Evolutionary conservation across 345 rosid species (phyloP), one percentile per base, ranked within the genome.

Genomic region (Boechera divaricarpa): DNA sequence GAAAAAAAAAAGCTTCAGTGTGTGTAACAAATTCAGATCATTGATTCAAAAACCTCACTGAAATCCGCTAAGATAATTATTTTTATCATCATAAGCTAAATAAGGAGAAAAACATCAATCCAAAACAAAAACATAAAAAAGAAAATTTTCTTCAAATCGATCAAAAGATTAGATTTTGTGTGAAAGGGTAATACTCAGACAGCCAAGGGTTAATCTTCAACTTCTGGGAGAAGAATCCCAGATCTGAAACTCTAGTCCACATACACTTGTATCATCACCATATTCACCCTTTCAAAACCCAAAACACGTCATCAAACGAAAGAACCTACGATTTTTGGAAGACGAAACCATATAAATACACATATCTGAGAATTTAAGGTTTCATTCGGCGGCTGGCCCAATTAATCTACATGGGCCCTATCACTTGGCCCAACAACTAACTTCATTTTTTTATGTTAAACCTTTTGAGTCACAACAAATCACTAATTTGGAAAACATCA

Each of bases 171-270:
- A 10, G 3, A 33, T 11, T 55, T 29, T 10, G 5, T 0, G 26
- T 28, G 42, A 31, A 65, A 64, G 69, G 64, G 71, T n/a, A 4
- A 67, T 85, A 91, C 91, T 95, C 96, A 92, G 97, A 90, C 98
- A 95, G 97, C 97, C 96, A 95, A 95, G 99, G 99, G 98, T 86
- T 88, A 80, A 69, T 95, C 97, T 76, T 95, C 99, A 92, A 86
- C 81, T 86, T 70, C 82, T 55, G 82, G 83, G 87, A 67, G 73
- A 73, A 39, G 74, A 82, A 45, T 41, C 86, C 88, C 89, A 83
- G 84, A 95, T 95, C 98, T 59, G 99, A 92, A 95, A 95, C 99
- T 92, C 97, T 92, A 92, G 98, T 92, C 97, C 98, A 95, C 81
- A 78, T 3, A 29, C 18, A 8, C 21, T 82, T 80, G 81, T 77